phyloP scores from a whole-genome alignment of 805 yeast genomes.

The Candida broadrunensis region DNA sequence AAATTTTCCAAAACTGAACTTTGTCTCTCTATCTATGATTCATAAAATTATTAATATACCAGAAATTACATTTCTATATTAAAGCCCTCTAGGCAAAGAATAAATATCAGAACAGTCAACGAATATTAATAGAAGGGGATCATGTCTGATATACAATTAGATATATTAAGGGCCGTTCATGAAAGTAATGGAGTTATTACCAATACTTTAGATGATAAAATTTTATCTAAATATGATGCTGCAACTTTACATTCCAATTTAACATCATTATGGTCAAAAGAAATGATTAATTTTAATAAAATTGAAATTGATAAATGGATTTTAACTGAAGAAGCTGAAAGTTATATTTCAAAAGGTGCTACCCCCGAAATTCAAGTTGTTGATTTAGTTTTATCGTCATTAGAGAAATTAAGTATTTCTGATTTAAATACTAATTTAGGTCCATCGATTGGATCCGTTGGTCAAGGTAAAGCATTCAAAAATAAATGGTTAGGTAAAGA shows the following conservation, averaged over 20 bases:
- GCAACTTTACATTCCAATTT: slow-evolving; percentile 76
- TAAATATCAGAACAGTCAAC: too few relatives aligned
- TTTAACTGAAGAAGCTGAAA: slow-evolving; percentile 78
- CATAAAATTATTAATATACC: too few relatives aligned
- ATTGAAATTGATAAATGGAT: slow-evolving; percentile 74
- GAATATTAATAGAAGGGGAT: not conserved
- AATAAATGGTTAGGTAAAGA: slow-evolving; percentile 94
- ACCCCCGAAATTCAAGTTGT: slow-evolving; percentile 87
- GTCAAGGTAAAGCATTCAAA: slow-evolving; percentile 97
- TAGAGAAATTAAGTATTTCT: slow-evolving; percentile 78
- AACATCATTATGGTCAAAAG: slow-evolving; percentile 79
- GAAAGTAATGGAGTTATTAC: slow-evolving; percentile 49
- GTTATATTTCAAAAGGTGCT: slow-evolving; percentile 66
- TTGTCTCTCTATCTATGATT: too few relatives aligned
- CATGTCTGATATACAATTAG: slow-evolving; percentile 70
- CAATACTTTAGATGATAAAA: slow-evolving; percentile 57
- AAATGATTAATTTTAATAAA: slow-evolving; percentile 71
- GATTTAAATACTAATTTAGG: slow-evolving; percentile 77
- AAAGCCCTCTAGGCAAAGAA: too few relatives aligned
- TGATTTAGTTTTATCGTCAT: slow-evolving; percentile 64
- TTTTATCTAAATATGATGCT: slow-evolving; percentile 64
- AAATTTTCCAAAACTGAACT: too few relatives aligned
- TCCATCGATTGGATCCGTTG: slow-evolving; percentile 71
- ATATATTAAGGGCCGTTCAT: slow-evolving; percentile 63
- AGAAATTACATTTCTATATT: too few relatives aligned